Conservation (phyloP, 2,329 filamentous ascomycete species). For the Microascus cirrosus region DNA sequence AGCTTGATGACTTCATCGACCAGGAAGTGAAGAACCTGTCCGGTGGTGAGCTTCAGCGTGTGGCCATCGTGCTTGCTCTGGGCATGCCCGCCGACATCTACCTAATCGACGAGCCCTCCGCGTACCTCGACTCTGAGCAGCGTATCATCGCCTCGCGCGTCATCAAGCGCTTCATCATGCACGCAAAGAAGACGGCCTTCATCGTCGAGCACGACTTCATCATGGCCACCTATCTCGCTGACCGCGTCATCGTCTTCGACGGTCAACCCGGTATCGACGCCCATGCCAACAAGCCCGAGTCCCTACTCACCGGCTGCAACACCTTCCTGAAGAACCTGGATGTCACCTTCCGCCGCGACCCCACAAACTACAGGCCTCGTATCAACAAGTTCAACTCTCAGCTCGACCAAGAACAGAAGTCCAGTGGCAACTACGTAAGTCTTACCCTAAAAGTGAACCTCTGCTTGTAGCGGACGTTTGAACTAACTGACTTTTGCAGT, state of each 20-base stretch:
- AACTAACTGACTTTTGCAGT: constrained; percentile 37
- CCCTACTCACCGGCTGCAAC: constrained; percentile 91
- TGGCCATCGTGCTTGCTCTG: constrained; percentile 93
- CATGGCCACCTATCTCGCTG: constrained; percentile 70
- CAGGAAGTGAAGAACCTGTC: constrained; percentile 99
- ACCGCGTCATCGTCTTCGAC: constrained; percentile 97
- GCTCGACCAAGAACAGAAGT: constrained; percentile 95
- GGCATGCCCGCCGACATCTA: constrained; percentile 96
- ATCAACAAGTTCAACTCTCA: constrained; percentile 98
- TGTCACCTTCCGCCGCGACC: constrained; percentile 96
- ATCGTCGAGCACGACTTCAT: constrained; percentile 99
- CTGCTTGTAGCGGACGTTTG: background rate
- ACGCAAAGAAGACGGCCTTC: constrained; percentile 98
- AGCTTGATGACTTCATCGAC: constrained; percentile 97
- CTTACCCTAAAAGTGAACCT: background rate
- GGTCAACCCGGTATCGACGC: constrained; percentile 82
- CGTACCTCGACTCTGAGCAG: constrained; percentile 97
- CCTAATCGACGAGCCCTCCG: constrained; percentile 93
- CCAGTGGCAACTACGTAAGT: constrained; percentile 78
- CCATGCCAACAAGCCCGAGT: constrained; percentile 83
- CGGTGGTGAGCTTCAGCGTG: constrained; percentile 98
- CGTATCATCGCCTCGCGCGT: constrained; percentile 95
- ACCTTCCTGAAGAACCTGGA: constrained; percentile 91
- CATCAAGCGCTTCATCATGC: constrained; percentile 99
- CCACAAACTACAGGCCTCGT: constrained; percentile 88